Conservation (phyloP, 352 stramenopile species). For the Phytophthora capsici region DNA sequence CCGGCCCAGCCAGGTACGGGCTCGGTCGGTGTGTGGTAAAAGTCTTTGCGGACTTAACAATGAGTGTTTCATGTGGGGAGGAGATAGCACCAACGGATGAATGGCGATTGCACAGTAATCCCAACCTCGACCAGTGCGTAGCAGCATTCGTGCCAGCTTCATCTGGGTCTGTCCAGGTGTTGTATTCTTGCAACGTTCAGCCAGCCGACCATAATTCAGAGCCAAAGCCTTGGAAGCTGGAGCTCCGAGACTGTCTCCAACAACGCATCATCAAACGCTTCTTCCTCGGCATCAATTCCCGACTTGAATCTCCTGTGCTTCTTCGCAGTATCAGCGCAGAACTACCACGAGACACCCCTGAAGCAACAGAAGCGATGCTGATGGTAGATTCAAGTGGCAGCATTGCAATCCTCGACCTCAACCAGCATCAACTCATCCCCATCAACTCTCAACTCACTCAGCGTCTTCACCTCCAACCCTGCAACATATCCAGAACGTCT, state of each 20-base stretch:
- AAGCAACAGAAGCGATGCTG: slow-evolving; percentile 26
- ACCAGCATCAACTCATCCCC: slow-evolving; percentile 7
- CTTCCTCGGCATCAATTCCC: slow-evolving; percentile 14
- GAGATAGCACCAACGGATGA: slow-evolving; percentile 42
- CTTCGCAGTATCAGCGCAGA: slow-evolving; percentile 8
- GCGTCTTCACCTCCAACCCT: slow-evolving; percentile 13
- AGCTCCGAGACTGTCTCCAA: slow-evolving; percentile 49
- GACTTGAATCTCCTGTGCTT: neutral
- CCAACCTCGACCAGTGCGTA: slow-evolving; percentile 13
- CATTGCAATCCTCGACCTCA: slow-evolving; percentile 40
- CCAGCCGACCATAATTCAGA: neutral
- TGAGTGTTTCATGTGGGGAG: slow-evolving; percentile 28
- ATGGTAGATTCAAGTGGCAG: slow-evolving; percentile 27
- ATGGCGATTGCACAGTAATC: slow-evolving; percentile 27
- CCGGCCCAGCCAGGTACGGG: slow-evolving; percentile 11
- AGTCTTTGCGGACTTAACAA: slow-evolving; percentile 43
- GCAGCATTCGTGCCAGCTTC: slow-evolving; percentile 21
- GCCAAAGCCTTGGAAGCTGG: slow-evolving; percentile 33
- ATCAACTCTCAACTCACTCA: slow-evolving; percentile 21
- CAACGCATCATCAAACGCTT: slow-evolving; percentile 34
- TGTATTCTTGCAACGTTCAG: slow-evolving; percentile 21
- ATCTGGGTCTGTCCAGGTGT: slow-evolving; percentile 9
- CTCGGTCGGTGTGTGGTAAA: slow-evolving; percentile 28
- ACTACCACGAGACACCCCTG: slow-evolving; percentile 3
- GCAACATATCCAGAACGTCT: neutral